Base-by-base conservation (phyloP, 1,139 yeast genomes). In the Zygotorulaspora mrakii region DNA sequence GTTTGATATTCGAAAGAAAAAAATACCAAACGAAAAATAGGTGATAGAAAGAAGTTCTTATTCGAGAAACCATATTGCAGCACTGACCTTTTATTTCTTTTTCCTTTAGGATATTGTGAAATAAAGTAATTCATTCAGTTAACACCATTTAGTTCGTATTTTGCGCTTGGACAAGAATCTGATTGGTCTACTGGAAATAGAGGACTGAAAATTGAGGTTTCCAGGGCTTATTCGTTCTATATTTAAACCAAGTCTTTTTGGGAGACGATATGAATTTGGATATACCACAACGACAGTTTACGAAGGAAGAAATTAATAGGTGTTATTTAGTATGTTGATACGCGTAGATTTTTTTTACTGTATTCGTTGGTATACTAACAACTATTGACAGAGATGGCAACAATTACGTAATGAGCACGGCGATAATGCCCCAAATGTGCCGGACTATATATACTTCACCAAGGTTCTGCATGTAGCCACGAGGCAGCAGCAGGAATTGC, bases 391-490 rank as follows among this genome's bases (percentile, higher is more conserved):
- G 59, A 74, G 83, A 46, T 78, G 84, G 83, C 78, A 76, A 49
- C 81, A 76, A 55, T 65, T 79, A 49, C 71, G 77, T 43, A 69
- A 70, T 40, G 82, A 79, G 53, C 76, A 68, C 53, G 84, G 85
- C n/a, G 82, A 77, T 33, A 77, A 73, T 48, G 85, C 79, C 1
- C 70, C 71, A 8, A 74, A 73, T 46, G 76, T 76, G 23, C 79
- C 80, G 11, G 85, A 79, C 61, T 79, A 74, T 57, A 70, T 74
- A 31, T 79, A 76, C 47, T 69, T 78, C 50, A 74, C 80, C 29
- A 77, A 73, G 50, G 66, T 77, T 39, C 65, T 79, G 45, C 74
- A 74, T 53, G 69, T 67, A 37, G 73, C 79, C 42, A 79, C 79
- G 33, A 69, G 65, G 42, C 74, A 70, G 43, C 74, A 69, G 55